Conservation (phyloP, 83 land plant genomes). For the Picea engelmannii region DNA sequence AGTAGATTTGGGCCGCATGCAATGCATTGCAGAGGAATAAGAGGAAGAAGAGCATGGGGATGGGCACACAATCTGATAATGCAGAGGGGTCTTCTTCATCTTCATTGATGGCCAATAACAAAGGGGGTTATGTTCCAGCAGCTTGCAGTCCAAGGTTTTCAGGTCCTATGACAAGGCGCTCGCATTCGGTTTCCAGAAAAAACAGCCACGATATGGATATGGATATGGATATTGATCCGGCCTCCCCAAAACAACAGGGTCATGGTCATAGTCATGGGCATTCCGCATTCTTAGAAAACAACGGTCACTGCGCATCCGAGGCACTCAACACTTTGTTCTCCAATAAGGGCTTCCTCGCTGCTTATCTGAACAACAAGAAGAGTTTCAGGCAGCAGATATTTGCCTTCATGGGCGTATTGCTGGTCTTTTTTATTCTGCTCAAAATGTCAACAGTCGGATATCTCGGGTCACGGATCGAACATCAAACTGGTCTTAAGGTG, state of each 20-base stretch:
- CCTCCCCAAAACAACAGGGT: background rate
- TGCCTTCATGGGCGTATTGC: background rate
- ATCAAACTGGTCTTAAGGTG: conserved; percentile 9
- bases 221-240: background rate
- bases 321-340: background rate
- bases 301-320: conserved; percentile 1
- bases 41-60: too few species aligned
- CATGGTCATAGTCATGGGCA: background rate
- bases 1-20: too few species aligned
- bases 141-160: conserved; percentile 12
- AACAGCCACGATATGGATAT: background rate
- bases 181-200: conserved; percentile 1
- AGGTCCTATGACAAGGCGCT: conserved; percentile 14
- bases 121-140: too few species aligned
- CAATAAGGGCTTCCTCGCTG: background rate
- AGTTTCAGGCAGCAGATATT: conserved; percentile 8
- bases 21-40: too few species aligned
- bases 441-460: background rate
- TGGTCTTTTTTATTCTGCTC: background rate
- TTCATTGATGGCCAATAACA: too few species aligned
- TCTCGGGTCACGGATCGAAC: conserved; percentile 17
- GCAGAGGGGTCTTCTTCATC: too few species aligned
- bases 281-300: background rate
- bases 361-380: background rate
- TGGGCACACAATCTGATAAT: too few species aligned